Evolutionary conservation across 2,329 filamentous ascomycete species (phyloP).

Genomic region (Cladophialophora psammophila): DNA sequence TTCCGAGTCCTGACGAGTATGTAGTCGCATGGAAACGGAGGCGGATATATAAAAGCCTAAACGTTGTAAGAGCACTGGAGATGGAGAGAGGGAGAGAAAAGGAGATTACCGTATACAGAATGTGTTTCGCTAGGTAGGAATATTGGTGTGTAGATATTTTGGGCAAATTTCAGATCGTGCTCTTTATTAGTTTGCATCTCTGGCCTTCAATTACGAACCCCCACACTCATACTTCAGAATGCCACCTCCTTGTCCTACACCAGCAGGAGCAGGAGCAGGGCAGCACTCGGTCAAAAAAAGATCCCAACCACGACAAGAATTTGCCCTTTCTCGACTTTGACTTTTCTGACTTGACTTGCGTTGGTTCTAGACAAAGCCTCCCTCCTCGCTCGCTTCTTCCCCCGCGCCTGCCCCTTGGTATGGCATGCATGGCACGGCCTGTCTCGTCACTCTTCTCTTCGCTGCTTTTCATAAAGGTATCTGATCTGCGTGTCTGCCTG

Average conservation of each 20-base stretch:
- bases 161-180: too few species aligned
- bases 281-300: too few species aligned
- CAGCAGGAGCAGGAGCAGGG: too few species aligned
- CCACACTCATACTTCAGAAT: too few species aligned
- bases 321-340: too few species aligned
- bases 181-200: too few species aligned
- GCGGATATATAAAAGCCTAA: background rate
- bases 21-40: background rate
- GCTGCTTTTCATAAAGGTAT: background rate
- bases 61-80: background rate
- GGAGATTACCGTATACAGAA: background rate
- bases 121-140: too few species aligned
- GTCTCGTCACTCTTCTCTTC: background rate
- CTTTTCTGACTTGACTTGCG: background rate
- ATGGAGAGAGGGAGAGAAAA: background rate
- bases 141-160: too few species aligned
- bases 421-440: background rate
- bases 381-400: background rate
- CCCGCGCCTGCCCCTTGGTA: background rate
- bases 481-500: background rate
- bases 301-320: too few species aligned
- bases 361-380: slow-evolving; percentile 1
- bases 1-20: background rate
- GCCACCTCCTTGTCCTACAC: too few species aligned
- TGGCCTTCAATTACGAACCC: too few species aligned